Conservation (phyloP, 805 yeast species). For the Ogataea degrootiae region DNA sequence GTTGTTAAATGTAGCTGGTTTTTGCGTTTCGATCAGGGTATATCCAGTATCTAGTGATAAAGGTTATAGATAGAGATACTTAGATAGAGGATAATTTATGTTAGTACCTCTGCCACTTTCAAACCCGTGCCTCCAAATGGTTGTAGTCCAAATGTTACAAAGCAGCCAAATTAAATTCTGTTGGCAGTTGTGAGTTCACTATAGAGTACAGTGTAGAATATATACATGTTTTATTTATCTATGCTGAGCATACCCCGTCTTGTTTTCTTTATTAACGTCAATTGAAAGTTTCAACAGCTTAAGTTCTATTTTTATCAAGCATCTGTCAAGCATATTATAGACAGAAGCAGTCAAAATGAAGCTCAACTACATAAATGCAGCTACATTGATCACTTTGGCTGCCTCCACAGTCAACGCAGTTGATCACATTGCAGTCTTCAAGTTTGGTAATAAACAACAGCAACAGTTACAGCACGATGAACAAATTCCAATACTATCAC, state of each 20-base stretch:
- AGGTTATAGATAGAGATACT: too few relatives aligned
- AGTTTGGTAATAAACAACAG: constrained; percentile 6
- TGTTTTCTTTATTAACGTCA: too few relatives aligned
- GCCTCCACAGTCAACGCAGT: constrained; percentile 12
- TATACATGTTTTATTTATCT: too few relatives aligned
- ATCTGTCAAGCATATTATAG: neutral
- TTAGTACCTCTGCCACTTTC: neutral
- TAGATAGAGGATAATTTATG: neutral
- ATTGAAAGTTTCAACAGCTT: too few relatives aligned
- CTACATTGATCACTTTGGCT: constrained; percentile 1
- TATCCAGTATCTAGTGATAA: too few relatives aligned
- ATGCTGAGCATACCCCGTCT: too few relatives aligned
- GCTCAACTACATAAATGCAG: constrained; percentile 1
- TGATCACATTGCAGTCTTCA: constrained; percentile 26
- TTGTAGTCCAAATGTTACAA: too few relatives aligned
- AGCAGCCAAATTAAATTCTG: too few relatives aligned
- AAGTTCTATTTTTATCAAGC: neutral
- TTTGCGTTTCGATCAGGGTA: too few relatives aligned
- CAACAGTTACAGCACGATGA: neutral
- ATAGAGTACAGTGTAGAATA: too few relatives aligned
- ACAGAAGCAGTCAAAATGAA: constrained; percentile 3
- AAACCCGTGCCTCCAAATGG: too few relatives aligned
- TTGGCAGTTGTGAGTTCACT: too few relatives aligned
- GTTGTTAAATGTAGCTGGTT: neutral
- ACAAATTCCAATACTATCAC: constrained; percentile 14